A percentile compares a stretch with the other conserved stretches of the same genome.
Conservation (phyloP, 2,329 filamentous ascomycete genomes). For the Fusarium burgessii region DNA sequence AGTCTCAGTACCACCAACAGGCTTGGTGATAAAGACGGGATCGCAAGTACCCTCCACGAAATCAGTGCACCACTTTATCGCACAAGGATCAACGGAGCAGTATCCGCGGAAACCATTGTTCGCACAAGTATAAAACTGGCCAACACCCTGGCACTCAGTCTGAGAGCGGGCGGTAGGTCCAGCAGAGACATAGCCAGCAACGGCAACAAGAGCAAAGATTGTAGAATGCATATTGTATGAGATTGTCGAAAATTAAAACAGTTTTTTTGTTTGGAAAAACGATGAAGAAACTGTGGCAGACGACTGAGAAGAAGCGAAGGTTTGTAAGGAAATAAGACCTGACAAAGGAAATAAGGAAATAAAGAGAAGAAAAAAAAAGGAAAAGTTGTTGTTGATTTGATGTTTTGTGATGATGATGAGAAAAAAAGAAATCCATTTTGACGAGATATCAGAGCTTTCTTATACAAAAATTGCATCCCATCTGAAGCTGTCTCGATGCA, state of each 20-base stretch:
- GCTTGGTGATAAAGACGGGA: conserved; percentile 14
- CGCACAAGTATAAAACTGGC: conserved; percentile 25
- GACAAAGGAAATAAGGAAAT: conserved; percentile 38
- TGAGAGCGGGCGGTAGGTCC: conserved; percentile 11
- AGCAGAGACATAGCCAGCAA: conserved; percentile 21
- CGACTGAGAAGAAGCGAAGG: conserved; percentile 33
- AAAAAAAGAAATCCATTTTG: not conserved
- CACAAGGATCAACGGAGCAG: conserved; percentile 27
- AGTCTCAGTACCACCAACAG: not conserved
- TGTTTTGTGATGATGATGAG: conserved; percentile 37
- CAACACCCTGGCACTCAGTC: conserved; percentile 26
- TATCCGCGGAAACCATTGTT: conserved; percentile 31
- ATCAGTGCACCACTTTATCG: conserved; percentile 27
- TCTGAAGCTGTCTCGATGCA: not conserved
- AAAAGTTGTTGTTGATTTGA: conserved; percentile 14
- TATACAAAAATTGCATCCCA: conserved; percentile 4
- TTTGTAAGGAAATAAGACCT: conserved; percentile 36
- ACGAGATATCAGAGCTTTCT: not conserved
- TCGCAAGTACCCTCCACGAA: conserved; percentile 25
- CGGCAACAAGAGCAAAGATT: conserved; percentile 27
- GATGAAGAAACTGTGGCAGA: conserved; percentile 11
- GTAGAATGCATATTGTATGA: conserved; percentile 35
- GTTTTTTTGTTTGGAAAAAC: conserved; percentile 12
- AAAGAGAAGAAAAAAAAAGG: not conserved
- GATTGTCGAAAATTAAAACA: not conserved